A percentile compares a stretch with the other conserved stretches of the same genome.
Conservation (phyloP, 306 rosid species). For the Gillenia trifoliata region DNA sequence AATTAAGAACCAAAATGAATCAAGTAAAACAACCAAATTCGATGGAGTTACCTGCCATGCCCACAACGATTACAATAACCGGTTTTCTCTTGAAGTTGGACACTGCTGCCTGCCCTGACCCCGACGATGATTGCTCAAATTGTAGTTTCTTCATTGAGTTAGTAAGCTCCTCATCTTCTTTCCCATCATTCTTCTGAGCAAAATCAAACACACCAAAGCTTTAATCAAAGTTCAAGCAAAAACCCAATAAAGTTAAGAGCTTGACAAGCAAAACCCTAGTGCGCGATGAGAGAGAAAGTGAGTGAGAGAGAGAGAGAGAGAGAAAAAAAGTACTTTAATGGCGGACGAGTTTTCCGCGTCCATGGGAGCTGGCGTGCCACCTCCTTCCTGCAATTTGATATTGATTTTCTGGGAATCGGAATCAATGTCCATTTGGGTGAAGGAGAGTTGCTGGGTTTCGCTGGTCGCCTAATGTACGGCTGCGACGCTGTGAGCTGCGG, state of each 20-base stretch:
- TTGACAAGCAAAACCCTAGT: background rate
- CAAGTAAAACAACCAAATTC: background rate
- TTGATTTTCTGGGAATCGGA: background rate
- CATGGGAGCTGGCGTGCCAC: background rate
- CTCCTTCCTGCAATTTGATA: background rate
- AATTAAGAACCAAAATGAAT: background rate
- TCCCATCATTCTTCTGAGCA: conserved; percentile 38
- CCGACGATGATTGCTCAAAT: conserved; percentile 51
- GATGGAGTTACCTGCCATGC: conserved; percentile 72
- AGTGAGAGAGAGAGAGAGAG: background rate
- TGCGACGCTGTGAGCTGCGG: background rate
- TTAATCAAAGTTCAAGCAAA: background rate
- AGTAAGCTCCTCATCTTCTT: conserved; percentile 51
- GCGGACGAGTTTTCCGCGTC: conserved; percentile 24
- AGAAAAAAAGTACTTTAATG: conserved; percentile 27
- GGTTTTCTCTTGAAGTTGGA: conserved; percentile 69
- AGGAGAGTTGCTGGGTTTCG: background rate
- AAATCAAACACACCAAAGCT: conserved; percentile 14
- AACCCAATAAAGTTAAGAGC: background rate
- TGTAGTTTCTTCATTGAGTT: conserved; percentile 57
- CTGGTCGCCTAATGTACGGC: background rate
- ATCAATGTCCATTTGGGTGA: background rate
- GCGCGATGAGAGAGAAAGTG: background rate
- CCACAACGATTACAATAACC: conserved; percentile 77
- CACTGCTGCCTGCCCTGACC: conserved; percentile 38